These are phyloP conservation scores for Ascochyta viciae-villosae DNA, from an alignment of 2,329 filamentous ascomycete species.

Conservation along the genomic window DNA sequence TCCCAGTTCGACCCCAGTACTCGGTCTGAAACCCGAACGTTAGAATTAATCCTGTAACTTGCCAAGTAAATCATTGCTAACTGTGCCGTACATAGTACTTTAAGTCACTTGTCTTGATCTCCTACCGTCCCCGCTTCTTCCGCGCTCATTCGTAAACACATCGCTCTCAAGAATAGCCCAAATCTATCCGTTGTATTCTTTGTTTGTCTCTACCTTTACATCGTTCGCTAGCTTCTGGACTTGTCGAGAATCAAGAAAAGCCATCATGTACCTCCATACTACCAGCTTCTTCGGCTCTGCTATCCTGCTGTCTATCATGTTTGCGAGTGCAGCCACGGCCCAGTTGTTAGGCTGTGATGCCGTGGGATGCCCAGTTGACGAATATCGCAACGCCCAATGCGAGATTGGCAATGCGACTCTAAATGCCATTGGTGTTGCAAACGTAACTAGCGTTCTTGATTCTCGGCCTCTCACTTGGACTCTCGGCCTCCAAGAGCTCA, in stretches of 20 bases:
- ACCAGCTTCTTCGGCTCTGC: neutral
- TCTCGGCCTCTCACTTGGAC: slow-evolving; percentile 15
- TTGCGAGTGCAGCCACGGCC: neutral
- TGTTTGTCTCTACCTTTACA: no score
- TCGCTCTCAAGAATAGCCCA: no score
- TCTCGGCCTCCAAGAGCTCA: slow-evolving; percentile 6
- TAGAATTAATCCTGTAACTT: no score
- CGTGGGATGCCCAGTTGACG: slow-evolving; percentile 9
- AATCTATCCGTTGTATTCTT: no score
- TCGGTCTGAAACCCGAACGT: no score
- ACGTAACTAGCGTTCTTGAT: slow-evolving; percentile 2
- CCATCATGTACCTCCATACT: neutral
- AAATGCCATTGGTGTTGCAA: slow-evolving; percentile 10
- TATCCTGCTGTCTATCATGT: neutral
- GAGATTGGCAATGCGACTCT: slow-evolving; percentile 4
- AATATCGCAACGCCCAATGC: slow-evolving; percentile 2
- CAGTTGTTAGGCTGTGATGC: slow-evolving; percentile 12
- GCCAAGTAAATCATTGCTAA: no score
- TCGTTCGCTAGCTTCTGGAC: no score
- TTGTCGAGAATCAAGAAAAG: neutral
- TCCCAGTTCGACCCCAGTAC: no score
- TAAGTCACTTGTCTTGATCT: no score
- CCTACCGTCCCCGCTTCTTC: no score
- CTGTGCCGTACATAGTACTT: no score
- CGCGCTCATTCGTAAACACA: no score